Percentiles rank a stretch among this genome's conserved stretches.
phyloP scores from a whole-genome alignment of 257 asterid species.

The Fraxinus quadrangulata region DNA sequence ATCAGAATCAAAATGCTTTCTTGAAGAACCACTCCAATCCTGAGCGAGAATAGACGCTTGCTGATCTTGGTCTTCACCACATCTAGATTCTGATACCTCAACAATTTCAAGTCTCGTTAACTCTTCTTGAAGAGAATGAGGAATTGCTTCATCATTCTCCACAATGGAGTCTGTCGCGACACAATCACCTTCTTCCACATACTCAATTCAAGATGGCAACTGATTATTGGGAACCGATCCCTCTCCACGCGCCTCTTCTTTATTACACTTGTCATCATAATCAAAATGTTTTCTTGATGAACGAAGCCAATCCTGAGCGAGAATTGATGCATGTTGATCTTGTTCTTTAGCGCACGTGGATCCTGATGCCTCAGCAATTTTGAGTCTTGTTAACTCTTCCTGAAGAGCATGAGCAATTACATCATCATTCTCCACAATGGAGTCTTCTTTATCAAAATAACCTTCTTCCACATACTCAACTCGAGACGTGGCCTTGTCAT shows the following conservation, averaged over 20 bases:
- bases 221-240: slow-evolving; percentile 46
- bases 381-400: slow-evolving; percentile 49
- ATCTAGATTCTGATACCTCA: slow-evolving; percentile 44
- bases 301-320: slow-evolving; percentile 51
- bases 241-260: slow-evolving; percentile 13
- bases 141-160: too few relatives aligned
- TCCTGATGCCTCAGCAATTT: too few relatives aligned
- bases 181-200: slow-evolving; percentile 54
- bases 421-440: slow-evolving; percentile 64
- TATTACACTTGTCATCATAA: neutral
- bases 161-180: slow-evolving; percentile 13
- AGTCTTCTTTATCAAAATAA: slow-evolving; percentile 36
- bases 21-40: slow-evolving; percentile 65
- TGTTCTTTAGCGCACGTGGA: too few relatives aligned
- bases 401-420: slow-evolving; percentile 74
- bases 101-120: slow-evolving; percentile 49
- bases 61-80: slow-evolving; percentile 41
- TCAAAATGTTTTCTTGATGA: too few relatives aligned
- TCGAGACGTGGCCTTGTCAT: slow-evolving; percentile 47
- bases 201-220: slow-evolving; percentile 33
- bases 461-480: slow-evolving; percentile 54
- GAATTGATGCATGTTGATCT: too few relatives aligned
- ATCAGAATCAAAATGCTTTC: slow-evolving; percentile 31
- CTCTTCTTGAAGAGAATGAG: slow-evolving; percentile 78
- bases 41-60: slow-evolving; percentile 62